phyloP scores from a whole-genome alignment of 2,329 filamentous ascomycete genomes.

The Xylariaceae sp. region DNA sequence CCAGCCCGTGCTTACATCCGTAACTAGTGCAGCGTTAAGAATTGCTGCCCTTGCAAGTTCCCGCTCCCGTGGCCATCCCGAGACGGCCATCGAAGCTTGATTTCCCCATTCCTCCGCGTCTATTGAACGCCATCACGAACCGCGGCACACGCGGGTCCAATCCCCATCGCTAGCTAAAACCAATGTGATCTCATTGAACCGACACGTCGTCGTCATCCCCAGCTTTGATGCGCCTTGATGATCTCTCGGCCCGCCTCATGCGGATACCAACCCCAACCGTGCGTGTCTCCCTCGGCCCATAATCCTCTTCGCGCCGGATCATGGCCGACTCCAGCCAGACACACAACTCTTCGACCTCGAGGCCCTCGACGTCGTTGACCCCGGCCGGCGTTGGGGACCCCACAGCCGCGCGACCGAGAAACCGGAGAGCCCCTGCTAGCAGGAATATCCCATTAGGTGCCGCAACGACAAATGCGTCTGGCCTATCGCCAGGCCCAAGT shows the following conservation, averaged over 20 bases:
- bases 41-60: not conserved
- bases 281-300: constrained; percentile 15
- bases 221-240: constrained; percentile 27
- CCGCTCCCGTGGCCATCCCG: not conserved
- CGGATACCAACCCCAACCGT: constrained; percentile 23
- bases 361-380: constrained; percentile 45
- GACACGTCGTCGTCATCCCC: constrained; percentile 6
- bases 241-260: constrained; percentile 25
- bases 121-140: not conserved
- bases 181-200: constrained; percentile 26
- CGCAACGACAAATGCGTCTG: constrained; percentile 27
- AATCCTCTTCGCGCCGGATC: constrained; percentile 22
- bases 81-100: not conserved
- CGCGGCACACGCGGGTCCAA: not conserved
- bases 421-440: constrained; percentile 42
- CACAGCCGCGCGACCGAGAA: constrained; percentile 46
- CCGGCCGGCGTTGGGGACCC: constrained; percentile 41
- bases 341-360: constrained; percentile 31
- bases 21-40: not conserved
- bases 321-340: constrained; percentile 30
- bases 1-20: too few relatives aligned
- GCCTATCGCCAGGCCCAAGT: constrained; percentile 38
- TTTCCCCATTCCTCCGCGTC: not conserved
- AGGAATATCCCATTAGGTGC: constrained; percentile 27
- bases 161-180: constrained; percentile 16